Evolutionary conservation across 2,329 filamentous ascomycete species (phyloP).

Genomic region (Chaetomiaceae sp.): DNA sequence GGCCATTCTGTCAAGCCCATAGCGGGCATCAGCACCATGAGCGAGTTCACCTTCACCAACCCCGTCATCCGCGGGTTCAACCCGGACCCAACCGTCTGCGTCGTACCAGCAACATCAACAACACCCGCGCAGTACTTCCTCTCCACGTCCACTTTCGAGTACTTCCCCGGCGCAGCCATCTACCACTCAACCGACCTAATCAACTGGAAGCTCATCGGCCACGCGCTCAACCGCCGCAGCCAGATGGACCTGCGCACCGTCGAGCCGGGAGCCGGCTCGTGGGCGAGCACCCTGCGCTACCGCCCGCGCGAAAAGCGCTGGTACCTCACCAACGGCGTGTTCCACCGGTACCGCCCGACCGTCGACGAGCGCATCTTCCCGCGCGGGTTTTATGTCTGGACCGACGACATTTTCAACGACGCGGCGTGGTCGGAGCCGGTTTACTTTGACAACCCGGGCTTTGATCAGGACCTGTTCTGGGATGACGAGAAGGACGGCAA

Average conservation of each 20-base stretch:
- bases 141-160: background rate
- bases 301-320: background rate
- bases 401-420: background rate
- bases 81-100: background rate
- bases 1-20: no score
- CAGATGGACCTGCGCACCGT: background rate
- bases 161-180: background rate
- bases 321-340: background rate
- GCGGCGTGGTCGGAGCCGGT: background rate
- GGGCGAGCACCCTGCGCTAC: background rate
- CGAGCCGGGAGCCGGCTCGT: background rate
- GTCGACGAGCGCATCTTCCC: conserved; percentile 2
- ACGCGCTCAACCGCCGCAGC: background rate
- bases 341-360: background rate
- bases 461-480: background rate
- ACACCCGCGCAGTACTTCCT: background rate
- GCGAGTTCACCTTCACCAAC: background rate
- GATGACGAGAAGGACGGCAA: background rate
- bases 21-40: no score
- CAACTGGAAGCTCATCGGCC: background rate
- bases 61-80: background rate
- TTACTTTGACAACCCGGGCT: background rate
- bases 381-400: background rate
- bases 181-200: conserved; percentile 1
- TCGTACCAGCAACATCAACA: background rate